phyloP scores from a whole-genome alignment of 2,329 filamentous ascomycete genomes.

The Didymella pomorum region DNA sequence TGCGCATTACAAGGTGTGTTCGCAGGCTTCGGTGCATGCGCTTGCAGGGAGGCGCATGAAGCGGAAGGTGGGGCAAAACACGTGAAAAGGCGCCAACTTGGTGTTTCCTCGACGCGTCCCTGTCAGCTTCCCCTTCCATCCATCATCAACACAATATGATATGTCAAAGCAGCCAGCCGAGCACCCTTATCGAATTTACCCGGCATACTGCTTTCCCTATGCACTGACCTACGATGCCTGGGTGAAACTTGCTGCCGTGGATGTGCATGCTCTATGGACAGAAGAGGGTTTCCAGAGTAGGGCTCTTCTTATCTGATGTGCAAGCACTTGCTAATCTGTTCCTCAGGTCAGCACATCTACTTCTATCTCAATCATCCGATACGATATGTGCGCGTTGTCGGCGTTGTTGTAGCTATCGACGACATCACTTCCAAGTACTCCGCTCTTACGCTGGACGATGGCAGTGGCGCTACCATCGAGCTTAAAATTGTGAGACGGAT shows the following conservation, averaged over 20 bases:
- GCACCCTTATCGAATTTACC: constrained; percentile 56
- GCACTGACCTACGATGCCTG: constrained; percentile 70
- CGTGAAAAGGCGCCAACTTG: constrained; percentile 15
- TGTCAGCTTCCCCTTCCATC: constrained; percentile 14
- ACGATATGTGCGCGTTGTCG: constrained; percentile 57
- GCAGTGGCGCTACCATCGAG: constrained; percentile 66
- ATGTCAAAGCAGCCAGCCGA: constrained; percentile 37
- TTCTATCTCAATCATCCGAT: constrained; percentile 64
- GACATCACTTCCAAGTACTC: constrained; percentile 52
- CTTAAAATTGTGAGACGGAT: constrained; percentile 58
- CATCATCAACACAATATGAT: constrained; percentile 39
- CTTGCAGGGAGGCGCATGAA: constrained; percentile 10
- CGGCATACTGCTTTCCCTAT: constrained; percentile 65
- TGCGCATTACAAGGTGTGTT: constrained; percentile 14
- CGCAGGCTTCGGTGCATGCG: constrained; percentile 17
- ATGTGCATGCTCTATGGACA: constrained; percentile 62
- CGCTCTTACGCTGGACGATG: constrained; percentile 67
- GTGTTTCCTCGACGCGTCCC: constrained; percentile 30
- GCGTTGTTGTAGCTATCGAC: constrained; percentile 55
- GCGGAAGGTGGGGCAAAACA: constrained; percentile 16
- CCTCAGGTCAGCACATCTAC: constrained; percentile 62
- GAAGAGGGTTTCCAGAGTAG: constrained; percentile 62
- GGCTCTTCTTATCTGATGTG: background rate
- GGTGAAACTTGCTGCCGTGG: constrained; percentile 66
- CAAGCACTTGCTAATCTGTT: background rate